Conservation (phyloP, 2,329 filamentous ascomycete species). For the Aphanoascus verrucosus region DNA sequence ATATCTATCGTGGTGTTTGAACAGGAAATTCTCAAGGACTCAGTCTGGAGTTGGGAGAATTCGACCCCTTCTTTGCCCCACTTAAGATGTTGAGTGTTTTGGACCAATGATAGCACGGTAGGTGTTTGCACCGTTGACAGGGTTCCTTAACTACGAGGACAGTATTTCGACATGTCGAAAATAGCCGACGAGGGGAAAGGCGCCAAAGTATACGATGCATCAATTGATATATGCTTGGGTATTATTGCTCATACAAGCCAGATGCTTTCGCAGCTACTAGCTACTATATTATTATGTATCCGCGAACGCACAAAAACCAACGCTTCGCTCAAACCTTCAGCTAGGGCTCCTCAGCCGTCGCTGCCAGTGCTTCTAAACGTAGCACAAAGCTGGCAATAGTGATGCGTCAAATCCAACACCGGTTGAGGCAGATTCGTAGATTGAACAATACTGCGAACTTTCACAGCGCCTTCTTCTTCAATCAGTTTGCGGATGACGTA, state of each 20-base stretch:
- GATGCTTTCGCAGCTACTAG: neutral
- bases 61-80: neutral
- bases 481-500: conserved; percentile 84
- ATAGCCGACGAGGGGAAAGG: neutral
- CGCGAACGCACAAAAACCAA: neutral
- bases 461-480: conserved; percentile 94
- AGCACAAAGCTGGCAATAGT: conserved; percentile 89
- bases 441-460: conserved; percentile 93
- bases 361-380: conserved; percentile 91
- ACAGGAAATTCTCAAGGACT: neutral
- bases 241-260: neutral
- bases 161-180: neutral
- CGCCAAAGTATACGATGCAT: neutral
- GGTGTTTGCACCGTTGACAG: neutral
- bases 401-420: conserved; percentile 87
- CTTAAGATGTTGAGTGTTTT: conserved; percentile 8
- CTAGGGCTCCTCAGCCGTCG: conserved; percentile 50
- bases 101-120: conserved; percentile 12
- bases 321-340: neutral
- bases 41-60: neutral
- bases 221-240: neutral
- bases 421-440: conserved; percentile 87
- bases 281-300: neutral
- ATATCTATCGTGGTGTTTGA: too few relatives aligned
- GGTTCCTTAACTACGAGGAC: neutral